phyloP scores from a whole-genome alignment of 345 rosid species.

The Microcos paniculata region DNA sequence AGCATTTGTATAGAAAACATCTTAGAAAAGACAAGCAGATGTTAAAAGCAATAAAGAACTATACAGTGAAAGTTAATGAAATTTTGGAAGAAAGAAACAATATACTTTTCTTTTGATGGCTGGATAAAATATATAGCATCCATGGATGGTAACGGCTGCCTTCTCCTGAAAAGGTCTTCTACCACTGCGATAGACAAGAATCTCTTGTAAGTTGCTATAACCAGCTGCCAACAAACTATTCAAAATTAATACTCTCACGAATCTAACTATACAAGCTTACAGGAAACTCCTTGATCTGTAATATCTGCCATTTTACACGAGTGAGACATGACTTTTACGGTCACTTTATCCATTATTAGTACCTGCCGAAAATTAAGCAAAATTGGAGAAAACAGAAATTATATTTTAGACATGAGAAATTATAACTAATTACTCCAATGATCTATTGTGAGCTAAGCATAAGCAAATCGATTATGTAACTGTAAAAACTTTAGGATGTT shows the following conservation, averaged over 20 bases:
- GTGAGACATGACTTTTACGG: constrained; percentile 83
- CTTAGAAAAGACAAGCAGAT: neutral
- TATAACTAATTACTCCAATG: too few species aligned
- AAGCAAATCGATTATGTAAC: neutral
- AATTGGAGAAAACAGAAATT: too few species aligned
- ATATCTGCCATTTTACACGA: constrained; percentile 94
- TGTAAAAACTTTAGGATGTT: neutral
- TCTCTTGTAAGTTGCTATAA: neutral
- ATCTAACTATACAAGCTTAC: constrained; percentile 47
- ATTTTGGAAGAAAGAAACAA: neutral
- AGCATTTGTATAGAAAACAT: neutral
- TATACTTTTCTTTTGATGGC: constrained; percentile 87
- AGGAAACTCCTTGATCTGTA: constrained; percentile 92
- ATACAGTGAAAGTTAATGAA: neutral
- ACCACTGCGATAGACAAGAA: constrained; percentile 60
- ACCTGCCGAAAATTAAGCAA: constrained; percentile 42
- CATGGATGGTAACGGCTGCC: constrained; percentile 88
- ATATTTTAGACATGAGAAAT: too few species aligned
- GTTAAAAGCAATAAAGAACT: neutral
- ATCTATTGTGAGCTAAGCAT: neutral
- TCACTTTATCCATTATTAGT: constrained; percentile 90
- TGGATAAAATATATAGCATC: constrained; percentile 89
- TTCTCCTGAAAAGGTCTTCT: constrained; percentile 90
- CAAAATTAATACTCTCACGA: too few species aligned
- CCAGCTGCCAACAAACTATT: neutral